Evolutionary conservation across 768 basidiomycete species (phyloP).

Genomic region (Termitomyces titanicus): DNA sequence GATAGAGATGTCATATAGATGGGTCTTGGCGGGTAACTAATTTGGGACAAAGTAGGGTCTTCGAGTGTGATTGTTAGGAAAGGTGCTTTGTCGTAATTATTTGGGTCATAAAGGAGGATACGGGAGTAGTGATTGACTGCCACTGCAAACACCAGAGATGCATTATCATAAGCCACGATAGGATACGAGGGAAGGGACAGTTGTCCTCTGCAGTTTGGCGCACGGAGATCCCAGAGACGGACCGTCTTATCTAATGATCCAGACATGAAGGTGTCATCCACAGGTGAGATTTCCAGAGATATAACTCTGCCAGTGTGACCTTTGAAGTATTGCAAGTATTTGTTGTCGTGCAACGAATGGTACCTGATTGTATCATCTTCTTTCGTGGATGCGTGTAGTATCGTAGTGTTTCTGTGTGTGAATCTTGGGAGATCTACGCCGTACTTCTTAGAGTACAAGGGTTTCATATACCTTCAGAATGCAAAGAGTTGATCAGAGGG

Average conservation of each 20-base stretch:
- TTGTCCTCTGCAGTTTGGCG: slow-evolving; percentile 72
- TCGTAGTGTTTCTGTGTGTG: slow-evolving; percentile 84
- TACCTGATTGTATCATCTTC: slow-evolving; percentile 94
- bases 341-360: slow-evolving; percentile 94
- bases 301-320: slow-evolving; percentile 90
- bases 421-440: slow-evolving; percentile 93
- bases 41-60: slow-evolving; percentile 70
- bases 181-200: slow-evolving; percentile 72
- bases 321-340: slow-evolving; percentile 92
- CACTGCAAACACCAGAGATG: slow-evolving; percentile 84
- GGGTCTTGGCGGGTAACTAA: slow-evolving; percentile 82
- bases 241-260: slow-evolving; percentile 93
- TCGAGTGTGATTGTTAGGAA: slow-evolving; percentile 82
- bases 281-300: slow-evolving; percentile 87
- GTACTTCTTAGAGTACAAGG: slow-evolving; percentile 91
- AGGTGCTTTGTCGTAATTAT: slow-evolving; percentile 88
- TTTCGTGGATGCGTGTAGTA: slow-evolving; percentile 91
- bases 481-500: slow-evolving; percentile 8
- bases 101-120: slow-evolving; percentile 81
- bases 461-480: slow-evolving; percentile 62
- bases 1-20: slow-evolving; percentile 89
- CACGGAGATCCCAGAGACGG: slow-evolving; percentile 91
- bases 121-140: slow-evolving; percentile 79
- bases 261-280: slow-evolving; percentile 95
- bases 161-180: slow-evolving; percentile 79